Evolutionary conservation across 352 stramenopile species (phyloP).

Genomic region (Aphanomyces invadans): DNA sequence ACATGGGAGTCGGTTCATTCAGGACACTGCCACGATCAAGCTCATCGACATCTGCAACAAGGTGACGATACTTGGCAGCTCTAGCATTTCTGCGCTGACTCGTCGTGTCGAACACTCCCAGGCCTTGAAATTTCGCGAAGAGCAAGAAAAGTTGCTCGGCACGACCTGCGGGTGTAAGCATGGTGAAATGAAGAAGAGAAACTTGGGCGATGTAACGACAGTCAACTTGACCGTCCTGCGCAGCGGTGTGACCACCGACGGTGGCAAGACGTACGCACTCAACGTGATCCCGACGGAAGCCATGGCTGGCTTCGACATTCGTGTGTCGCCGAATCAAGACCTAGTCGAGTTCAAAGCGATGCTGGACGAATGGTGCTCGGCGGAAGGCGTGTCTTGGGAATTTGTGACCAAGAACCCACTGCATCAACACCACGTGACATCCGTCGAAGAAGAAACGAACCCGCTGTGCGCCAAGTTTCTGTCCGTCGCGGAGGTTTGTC

Average conservation of each 20-base stretch:
- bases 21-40: constrained; percentile 91
- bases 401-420: constrained; percentile 41
- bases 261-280: constrained; percentile 79
- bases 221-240: constrained; percentile 93
- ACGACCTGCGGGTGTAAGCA: constrained; percentile 80
- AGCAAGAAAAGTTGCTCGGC: constrained; percentile 82
- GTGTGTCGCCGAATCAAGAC: constrained; percentile 85
- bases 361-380: constrained; percentile 86
- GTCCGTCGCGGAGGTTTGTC: constrained; percentile 37
- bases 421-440: constrained; percentile 54
- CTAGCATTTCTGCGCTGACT: constrained; percentile 34
- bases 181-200: constrained; percentile 85
- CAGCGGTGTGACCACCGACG: constrained; percentile 78
- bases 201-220: constrained; percentile 92
- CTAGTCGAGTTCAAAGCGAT: constrained; percentile 78
- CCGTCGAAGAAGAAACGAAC: constrained; percentile 38
- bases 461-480: constrained; percentile 44
- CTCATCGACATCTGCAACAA: constrained; percentile 84
- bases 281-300: constrained; percentile 93
- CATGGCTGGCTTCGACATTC: constrained; percentile 90
- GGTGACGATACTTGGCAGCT: no score
- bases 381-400: constrained; percentile 76
- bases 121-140: constrained; percentile 77
- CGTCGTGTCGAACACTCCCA: no score
- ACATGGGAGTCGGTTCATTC: constrained; percentile 91